A percentile compares a stretch with the other conserved stretches of the same genome.
Evolutionary conservation across 176 grass and related monocot genomes (phyloP).

Genomic region (Musa acuminata): DNA sequence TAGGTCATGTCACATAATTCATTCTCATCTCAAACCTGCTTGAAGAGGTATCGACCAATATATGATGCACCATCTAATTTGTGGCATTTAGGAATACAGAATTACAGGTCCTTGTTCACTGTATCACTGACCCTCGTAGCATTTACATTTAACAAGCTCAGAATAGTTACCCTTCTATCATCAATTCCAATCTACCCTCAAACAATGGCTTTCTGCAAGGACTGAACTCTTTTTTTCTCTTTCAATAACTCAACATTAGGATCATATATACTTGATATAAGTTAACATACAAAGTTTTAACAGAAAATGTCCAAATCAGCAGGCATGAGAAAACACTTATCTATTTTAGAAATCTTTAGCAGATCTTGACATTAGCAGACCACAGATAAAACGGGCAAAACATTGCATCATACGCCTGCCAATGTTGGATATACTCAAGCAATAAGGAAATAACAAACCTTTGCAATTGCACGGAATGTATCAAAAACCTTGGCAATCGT

Average conservation of each 20-base stretch:
- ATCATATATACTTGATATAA: background rate
- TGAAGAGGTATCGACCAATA: too few species aligned
- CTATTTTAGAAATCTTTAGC: background rate
- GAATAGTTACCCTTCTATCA: background rate
- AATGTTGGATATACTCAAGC: background rate
- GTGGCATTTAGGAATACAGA: too few species aligned
- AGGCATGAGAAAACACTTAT: background rate
- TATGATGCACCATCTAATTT: too few species aligned
- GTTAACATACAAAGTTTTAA: background rate
- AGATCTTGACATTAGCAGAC: background rate
- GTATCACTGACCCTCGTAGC: too few species aligned
- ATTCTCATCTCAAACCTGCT: too few species aligned
- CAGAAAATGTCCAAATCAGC: background rate
- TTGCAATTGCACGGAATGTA: conserved; percentile 80
- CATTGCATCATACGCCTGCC: too few species aligned
- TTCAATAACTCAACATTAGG: background rate
- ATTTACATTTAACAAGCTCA: too few species aligned
- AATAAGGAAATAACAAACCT: conserved; percentile 30
- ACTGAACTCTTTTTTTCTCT: background rate
- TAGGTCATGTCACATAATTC: too few species aligned
- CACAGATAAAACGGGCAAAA: background rate
- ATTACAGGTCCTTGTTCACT: too few species aligned
- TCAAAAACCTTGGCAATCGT: conserved; percentile 71
- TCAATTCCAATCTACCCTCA: background rate
- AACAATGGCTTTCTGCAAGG: background rate